phyloP scores from a whole-genome alignment of 2,329 filamentous ascomycete genomes.

The Cercospora berteroae region DNA sequence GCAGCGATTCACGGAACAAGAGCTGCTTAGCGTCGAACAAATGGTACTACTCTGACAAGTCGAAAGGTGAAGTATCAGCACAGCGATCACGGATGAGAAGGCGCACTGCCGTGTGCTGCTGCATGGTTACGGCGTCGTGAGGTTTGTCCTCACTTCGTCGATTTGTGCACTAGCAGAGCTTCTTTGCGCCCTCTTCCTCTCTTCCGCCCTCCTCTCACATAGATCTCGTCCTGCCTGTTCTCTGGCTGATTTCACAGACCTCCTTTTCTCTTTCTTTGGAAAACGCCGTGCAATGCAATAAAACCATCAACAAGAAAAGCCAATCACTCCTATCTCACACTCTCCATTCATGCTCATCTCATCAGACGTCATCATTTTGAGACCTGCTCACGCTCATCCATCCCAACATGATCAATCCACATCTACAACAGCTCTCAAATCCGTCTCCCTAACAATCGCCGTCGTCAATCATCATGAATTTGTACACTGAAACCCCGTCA shows the following conservation, averaged over 20 bases:
- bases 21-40: not conserved
- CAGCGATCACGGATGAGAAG: too few relatives aligned
- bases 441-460: not conserved
- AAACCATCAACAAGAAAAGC: not conserved
- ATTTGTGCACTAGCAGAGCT: not conserved
- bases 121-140: too few relatives aligned
- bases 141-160: too few relatives aligned
- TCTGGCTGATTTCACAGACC: not conserved
- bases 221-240: not conserved
- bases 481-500: not conserved
- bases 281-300: not conserved
- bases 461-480: not conserved
- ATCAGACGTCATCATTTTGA: not conserved
- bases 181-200: not conserved
- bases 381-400: not conserved
- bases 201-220: not conserved
- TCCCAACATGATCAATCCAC: not conserved
- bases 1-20: not conserved
- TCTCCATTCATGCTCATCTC: not conserved
- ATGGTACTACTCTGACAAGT: too few relatives aligned
- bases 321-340: not conserved
- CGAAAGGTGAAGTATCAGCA: too few relatives aligned
- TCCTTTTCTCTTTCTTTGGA: not conserved
- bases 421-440: not conserved
- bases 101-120: too few relatives aligned